Conservation (phyloP, 2,329 filamentous ascomycete species). For the Plectosphaerella plurivora region DNA sequence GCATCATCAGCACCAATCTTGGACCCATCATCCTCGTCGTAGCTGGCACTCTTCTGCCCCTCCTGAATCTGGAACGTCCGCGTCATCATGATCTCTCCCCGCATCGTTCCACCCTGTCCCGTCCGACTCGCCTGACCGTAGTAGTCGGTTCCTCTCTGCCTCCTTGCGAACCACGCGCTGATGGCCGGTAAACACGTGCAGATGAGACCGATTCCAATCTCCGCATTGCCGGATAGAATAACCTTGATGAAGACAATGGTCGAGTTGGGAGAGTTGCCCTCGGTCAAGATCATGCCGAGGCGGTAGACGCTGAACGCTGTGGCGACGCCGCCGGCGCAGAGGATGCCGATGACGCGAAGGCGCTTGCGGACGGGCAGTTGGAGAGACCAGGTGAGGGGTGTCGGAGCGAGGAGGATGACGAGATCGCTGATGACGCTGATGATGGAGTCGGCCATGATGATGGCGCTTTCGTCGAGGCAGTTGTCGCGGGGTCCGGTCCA, state of each 20-base stretch:
- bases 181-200: constrained; percentile 24
- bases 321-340: constrained; percentile 24
- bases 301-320: constrained; percentile 25
- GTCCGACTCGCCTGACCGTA: constrained; percentile 13
- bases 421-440: constrained; percentile 25
- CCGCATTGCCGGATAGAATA: constrained; percentile 22
- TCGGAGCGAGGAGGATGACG: constrained; percentile 22
- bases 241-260: constrained; percentile 21
- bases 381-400: constrained; percentile 25
- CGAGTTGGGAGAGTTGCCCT: constrained; percentile 17
- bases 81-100: constrained; percentile 23
- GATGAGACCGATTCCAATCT: constrained; percentile 24
- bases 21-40: constrained; percentile 3
- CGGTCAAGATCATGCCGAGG: constrained; percentile 16
- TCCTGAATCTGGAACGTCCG: constrained; percentile 21
- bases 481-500: constrained; percentile 25
- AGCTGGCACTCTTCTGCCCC: constrained; percentile 9
- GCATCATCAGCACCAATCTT: constrained; percentile 17
- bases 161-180: constrained; percentile 15
- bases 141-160: constrained; percentile 15
- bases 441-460: constrained; percentile 25
- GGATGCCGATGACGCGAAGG: constrained; percentile 21
- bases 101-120: constrained; percentile 4
- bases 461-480: constrained; percentile 28
- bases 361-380: constrained; percentile 21